phyloP scores from a whole-genome alignment of 345 rosid genomes.

The Syzygium aromaticum region DNA sequence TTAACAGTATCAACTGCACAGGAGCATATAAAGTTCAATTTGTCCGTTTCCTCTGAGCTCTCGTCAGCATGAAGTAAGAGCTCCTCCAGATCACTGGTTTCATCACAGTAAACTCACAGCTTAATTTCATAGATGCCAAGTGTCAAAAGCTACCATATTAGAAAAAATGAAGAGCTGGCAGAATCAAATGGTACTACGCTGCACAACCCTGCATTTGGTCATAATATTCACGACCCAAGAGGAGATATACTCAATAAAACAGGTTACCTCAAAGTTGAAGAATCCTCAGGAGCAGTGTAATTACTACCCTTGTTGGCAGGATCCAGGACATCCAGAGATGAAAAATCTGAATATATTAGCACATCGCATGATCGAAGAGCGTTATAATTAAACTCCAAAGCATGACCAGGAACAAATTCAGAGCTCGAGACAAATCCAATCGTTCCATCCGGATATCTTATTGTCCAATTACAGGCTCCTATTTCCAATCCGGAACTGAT shows the following conservation, averaged over 20 bases:
- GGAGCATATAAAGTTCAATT: slow-evolving; percentile 58
- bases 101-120: background rate
- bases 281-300: slow-evolving; percentile 3
- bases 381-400: slow-evolving; percentile 42
- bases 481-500: slow-evolving; percentile 77
- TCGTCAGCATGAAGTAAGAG: slow-evolving; percentile 29
- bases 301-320: slow-evolving; percentile 15
- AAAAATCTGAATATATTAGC: slow-evolving; percentile 58
- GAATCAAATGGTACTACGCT: background rate
- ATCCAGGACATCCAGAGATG: slow-evolving; percentile 22
- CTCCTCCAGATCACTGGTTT: slow-evolving; percentile 16
- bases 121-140: background rate
- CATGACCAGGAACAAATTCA: slow-evolving; percentile 42
- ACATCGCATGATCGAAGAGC: slow-evolving; percentile 46
- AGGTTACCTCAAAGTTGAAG: slow-evolving; percentile 30
- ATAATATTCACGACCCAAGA: background rate
- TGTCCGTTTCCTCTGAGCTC: slow-evolving; percentile 53
- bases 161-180: background rate
- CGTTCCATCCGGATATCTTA: slow-evolving; percentile 44
- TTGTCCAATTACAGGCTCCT: slow-evolving; percentile 77
- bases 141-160: background rate
- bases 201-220: background rate
- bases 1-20: slow-evolving; percentile 52
- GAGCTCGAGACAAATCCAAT: slow-evolving; percentile 51
- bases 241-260: background rate